Base-by-base conservation (phyloP, 768 basidiomycete genomes). In the Termitomyces sp. region DNA sequence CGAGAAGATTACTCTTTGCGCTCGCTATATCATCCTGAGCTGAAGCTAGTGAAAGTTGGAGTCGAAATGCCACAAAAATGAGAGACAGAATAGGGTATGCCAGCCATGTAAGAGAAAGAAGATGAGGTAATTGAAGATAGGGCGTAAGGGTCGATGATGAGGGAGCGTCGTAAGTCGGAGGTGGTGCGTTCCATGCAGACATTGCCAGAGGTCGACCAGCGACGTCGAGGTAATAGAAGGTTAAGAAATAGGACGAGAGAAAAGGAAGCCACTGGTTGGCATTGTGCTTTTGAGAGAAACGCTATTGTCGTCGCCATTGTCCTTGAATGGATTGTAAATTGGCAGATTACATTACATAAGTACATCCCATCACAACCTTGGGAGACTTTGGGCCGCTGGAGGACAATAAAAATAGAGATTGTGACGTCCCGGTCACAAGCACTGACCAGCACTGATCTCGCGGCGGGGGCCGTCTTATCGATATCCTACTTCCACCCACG, bases 1-100 rank as follows among this genome's bases (percentile, higher is more conserved):
- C 74, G 18, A 95, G 74, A n/a, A 96, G 78, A 64, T 90, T 81
- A 40, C 70, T 74, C 73, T 92, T 95, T 44, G 91, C 88, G 62
- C 78, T 85, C 36, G 78, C 76, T 4, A 92, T 81, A 2, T 87
- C 80, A 64, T 81, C 77, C 66, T 90, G 80, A 4, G 93, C 84
- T 13, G 88, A 81, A 22, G 78, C 78, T 5, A 89, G 81, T 26
- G 93, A 92, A 12, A 90, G 69, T 59, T 87, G 82, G 39, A 97
- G 81, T 55, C 92, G 84, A 67, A 94, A 93, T 34, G 88, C 88
- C 70, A 95, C 84, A 68, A 98, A 91, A 62, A 94, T 70, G 57
- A 98, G 84, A 26, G 94, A 95, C 42, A 96, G 75, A 30, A 97
- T 86, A 33, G 93, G 93, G 63, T 93, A 94, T 9, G 94, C 92